phyloP scores from a whole-genome alignment of 73 alveolate species.

The Tetrahymena elliotti region DNA sequence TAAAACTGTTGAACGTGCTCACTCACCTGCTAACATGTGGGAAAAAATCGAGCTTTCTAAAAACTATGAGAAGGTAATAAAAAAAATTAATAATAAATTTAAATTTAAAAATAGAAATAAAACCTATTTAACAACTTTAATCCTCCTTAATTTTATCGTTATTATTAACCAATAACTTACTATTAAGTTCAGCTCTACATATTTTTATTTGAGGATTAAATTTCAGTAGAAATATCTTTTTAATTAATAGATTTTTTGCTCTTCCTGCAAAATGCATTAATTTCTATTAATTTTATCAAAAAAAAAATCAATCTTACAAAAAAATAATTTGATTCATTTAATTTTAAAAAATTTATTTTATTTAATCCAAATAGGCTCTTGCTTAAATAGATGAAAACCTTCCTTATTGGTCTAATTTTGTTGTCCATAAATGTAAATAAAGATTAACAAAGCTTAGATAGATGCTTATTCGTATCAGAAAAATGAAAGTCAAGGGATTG shows the following conservation, averaged over 20 bases:
- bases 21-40: conserved; percentile 94
- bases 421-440: conserved; percentile 96
- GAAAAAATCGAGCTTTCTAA: conserved; percentile 87
- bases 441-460: conserved; percentile 96
- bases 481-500: conserved; percentile 74
- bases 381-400: conserved; percentile 92
- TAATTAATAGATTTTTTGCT: background rate
- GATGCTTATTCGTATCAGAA: conserved; percentile 90
- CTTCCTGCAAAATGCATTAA: background rate
- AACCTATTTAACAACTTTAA: background rate
- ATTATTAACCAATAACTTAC: background rate
- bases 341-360: background rate
- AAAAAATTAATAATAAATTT: background rate
- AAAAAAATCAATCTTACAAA: background rate
- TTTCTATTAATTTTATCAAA: background rate
- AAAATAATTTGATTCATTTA: background rate
- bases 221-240: conserved; percentile 2
- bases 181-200: background rate
- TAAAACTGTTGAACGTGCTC: conserved; percentile 97
- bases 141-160: background rate
- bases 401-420: conserved; percentile 94
- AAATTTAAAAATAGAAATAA: background rate
- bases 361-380: conserved; percentile 50
- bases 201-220: background rate
- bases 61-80: conserved; percentile 68